These are phyloP conservation scores for Moricandia moricandioides DNA, from an alignment of 345 rosid species.

Conservation along the genomic window DNA sequence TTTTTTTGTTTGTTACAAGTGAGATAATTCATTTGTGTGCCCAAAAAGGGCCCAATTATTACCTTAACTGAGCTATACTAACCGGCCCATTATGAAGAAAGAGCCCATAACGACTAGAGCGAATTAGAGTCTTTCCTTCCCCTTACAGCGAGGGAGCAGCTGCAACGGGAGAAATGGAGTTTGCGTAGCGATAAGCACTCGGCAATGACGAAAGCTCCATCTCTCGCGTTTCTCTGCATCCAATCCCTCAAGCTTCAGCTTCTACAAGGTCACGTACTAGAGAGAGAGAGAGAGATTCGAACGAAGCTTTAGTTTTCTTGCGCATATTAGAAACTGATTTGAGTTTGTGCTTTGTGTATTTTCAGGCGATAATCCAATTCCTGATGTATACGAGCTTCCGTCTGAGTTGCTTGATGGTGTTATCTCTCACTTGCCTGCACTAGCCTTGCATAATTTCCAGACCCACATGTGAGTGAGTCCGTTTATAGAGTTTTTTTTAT, in stretches of 20 bases:
- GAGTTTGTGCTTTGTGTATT: background rate
- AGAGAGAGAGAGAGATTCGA: background rate
- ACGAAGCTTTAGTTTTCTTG: background rate
- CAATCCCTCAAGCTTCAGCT: conserved; percentile 48
- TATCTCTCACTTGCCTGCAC: conserved; percentile 55
- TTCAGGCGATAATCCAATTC: conserved; percentile 48
- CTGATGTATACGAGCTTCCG: conserved; percentile 61
- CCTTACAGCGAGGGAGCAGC: background rate
- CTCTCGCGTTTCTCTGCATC: conserved; percentile 54
- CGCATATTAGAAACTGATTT: background rate
- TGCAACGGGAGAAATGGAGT: conserved; percentile 2
- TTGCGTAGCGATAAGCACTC: background rate
- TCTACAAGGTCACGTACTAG: conserved; percentile 40
- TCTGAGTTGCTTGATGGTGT: conserved; percentile 51
- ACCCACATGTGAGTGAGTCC: conserved; percentile 50
- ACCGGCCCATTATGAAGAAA: background rate
- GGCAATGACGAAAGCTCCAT: conserved; percentile 50
- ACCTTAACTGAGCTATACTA: background rate
- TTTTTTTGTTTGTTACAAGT: no score
- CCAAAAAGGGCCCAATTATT: background rate
- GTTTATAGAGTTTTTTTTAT: background rate
- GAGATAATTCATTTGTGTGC: no score
- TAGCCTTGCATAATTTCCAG: conserved; percentile 64
- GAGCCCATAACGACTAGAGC: background rate
- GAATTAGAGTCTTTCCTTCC: background rate